These are phyloP conservation scores for Tolypocladium album DNA, from an alignment of 2,329 filamentous ascomycete genomes.

Conservation along the genomic window DNA sequence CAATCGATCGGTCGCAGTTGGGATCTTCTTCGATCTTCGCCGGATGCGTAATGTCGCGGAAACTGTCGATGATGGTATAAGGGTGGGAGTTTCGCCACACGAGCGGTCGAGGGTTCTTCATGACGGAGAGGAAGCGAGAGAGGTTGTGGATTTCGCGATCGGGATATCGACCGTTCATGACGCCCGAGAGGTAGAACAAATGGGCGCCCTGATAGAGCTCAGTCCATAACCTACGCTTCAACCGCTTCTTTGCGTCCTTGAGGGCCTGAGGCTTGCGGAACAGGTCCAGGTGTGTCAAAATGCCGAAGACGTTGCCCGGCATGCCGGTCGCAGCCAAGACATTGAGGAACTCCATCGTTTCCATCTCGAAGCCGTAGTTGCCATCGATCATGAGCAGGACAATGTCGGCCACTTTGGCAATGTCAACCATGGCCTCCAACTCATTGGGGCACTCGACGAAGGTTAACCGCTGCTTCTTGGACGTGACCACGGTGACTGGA, in stretches of 20 bases:
- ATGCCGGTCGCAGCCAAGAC: constrained; percentile 89
- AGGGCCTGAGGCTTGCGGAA: constrained; percentile 90
- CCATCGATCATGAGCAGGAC: constrained; percentile 97
- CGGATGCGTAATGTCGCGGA: constrained; percentile 89
- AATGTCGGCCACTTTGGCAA: constrained; percentile 95
- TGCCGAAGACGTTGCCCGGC: constrained; percentile 97
- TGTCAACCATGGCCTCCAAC: constrained; percentile 90
- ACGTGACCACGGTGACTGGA: constrained; percentile 91
- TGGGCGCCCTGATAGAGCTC: constrained; percentile 96
- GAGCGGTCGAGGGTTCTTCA: constrained; percentile 97
- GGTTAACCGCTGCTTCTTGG: constrained; percentile 87
- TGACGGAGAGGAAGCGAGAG: constrained; percentile 89
- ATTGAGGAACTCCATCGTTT: constrained; percentile 99
- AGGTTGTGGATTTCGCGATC: constrained; percentile 95
- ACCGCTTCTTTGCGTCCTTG: constrained; percentile 86
- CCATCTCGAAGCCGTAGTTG: constrained; percentile 99
- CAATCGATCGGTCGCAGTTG: constrained; percentile 84
- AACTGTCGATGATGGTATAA: constrained; percentile 86
- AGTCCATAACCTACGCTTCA: constrained; percentile 95
- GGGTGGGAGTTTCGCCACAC: constrained; percentile 96
- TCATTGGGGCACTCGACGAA: constrained; percentile 98
- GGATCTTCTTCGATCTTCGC: constrained; percentile 80
- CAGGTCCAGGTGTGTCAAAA: constrained; percentile 89
- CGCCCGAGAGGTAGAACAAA: constrained; percentile 90
- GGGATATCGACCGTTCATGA: constrained; percentile 93